These are phyloP conservation scores for Pouteria glomerata DNA, from an alignment of 148 eudicot species.

Conservation along the genomic window DNA sequence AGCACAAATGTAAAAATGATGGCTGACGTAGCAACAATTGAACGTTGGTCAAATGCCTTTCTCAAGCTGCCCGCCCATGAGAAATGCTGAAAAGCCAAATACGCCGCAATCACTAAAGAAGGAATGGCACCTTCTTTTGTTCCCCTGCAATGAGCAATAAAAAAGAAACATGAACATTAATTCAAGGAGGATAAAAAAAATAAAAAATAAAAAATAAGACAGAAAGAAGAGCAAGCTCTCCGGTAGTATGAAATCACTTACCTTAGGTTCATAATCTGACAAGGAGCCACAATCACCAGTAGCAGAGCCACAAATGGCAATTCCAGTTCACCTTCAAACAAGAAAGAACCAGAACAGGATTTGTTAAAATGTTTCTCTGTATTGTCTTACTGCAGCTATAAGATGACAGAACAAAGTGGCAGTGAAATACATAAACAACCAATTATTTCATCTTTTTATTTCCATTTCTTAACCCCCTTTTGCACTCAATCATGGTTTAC, in stretches of 20 bases:
- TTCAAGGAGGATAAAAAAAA: not conserved
- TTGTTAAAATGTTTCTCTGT: not conserved
- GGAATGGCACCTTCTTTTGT: slow-evolving; percentile 59
- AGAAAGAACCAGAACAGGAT: slow-evolving; percentile 5
- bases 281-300: slow-evolving; percentile 71
- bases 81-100: slow-evolving; percentile 85
- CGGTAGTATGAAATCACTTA: slow-evolving; percentile 9
- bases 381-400: not conserved
- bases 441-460: not conserved
- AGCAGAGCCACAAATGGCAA: slow-evolving; percentile 66
- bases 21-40: slow-evolving; percentile 68
- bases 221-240: not conserved
- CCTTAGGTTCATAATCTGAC: slow-evolving; percentile 72
- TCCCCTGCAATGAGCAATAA: slow-evolving; percentile 43
- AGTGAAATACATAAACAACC: no score
- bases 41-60: slow-evolving; percentile 70
- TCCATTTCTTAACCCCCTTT: not conserved
- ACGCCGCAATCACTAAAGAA: slow-evolving; percentile 61
- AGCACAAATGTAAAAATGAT: slow-evolving; percentile 42
- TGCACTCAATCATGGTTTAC: not conserved
- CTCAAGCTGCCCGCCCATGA: slow-evolving; percentile 59
- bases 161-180: slow-evolving; percentile 4
- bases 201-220: not conserved
- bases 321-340: slow-evolving; percentile 72
- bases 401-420: not conserved